Evolutionary conservation across 2,329 filamentous ascomycete species (phyloP).

Genomic region (Aureobasidium zeae): DNA sequence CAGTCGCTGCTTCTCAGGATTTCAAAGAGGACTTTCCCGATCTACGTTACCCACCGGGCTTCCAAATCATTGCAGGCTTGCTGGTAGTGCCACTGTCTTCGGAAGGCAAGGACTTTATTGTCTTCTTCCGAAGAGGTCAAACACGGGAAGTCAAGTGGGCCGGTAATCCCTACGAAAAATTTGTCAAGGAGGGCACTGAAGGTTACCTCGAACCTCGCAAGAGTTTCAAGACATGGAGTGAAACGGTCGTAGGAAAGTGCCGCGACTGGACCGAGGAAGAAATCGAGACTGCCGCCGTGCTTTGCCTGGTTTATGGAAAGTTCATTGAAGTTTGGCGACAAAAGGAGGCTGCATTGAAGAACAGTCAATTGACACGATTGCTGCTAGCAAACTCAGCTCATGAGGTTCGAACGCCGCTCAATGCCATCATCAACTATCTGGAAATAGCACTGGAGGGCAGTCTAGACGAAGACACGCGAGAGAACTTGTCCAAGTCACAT

Average conservation of each 20-base stretch:
- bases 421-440: constrained; percentile 90
- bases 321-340: constrained; percentile 93
- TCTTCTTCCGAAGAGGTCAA: constrained; percentile 77
- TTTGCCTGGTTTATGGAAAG: constrained; percentile 78
- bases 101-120: constrained; percentile 74
- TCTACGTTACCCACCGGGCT: constrained; percentile 67
- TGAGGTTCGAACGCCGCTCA: constrained; percentile 81
- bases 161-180: constrained; percentile 77
- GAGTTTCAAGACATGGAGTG: constrained; percentile 72
- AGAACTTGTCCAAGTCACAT: constrained; percentile 75
- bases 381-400: constrained; percentile 82
- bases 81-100: constrained; percentile 72
- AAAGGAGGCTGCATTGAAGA: constrained; percentile 76
- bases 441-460: constrained; percentile 80
- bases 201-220: constrained; percentile 68
- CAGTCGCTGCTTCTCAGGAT: constrained; percentile 70
- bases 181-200: constrained; percentile 60
- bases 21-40: constrained; percentile 71
- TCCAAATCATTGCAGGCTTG: constrained; percentile 66
- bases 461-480: constrained; percentile 71
- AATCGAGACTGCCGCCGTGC: constrained; percentile 75
- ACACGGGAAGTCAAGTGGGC: constrained; percentile 74
- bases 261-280: constrained; percentile 85
- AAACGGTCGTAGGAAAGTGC: constrained; percentile 71
- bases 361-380: constrained; percentile 67